phyloP scores from a whole-genome alignment of 2,329 filamentous ascomycete species.

The Aaosphaeria arxii region DNA sequence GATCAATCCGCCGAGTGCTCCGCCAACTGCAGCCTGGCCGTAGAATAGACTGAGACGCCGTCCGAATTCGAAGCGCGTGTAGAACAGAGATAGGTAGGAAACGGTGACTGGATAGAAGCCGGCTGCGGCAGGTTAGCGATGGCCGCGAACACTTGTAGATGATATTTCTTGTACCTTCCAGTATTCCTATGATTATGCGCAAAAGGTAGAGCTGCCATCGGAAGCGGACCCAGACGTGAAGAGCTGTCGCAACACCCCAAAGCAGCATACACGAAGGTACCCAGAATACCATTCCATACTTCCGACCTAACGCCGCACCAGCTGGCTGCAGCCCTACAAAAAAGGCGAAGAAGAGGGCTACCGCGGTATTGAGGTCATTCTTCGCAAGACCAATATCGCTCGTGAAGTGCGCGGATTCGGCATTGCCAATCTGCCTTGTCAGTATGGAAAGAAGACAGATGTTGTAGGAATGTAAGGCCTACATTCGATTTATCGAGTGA shows the following conservation, averaged over 20 bases:
- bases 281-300: constrained; percentile 55
- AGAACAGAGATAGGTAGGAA: constrained; percentile 58
- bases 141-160: constrained; percentile 4
- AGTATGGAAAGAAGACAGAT: neutral
- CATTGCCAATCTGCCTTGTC: constrained; percentile 47
- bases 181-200: constrained; percentile 44
- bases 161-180: constrained; percentile 42
- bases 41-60: constrained; percentile 55
- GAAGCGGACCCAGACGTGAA: constrained; percentile 46
- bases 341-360: constrained; percentile 57
- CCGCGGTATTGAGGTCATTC: constrained; percentile 55
- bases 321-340: constrained; percentile 59
- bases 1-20: constrained; percentile 55
- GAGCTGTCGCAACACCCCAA: constrained; percentile 50
- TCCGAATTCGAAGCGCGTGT: constrained; percentile 57
- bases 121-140: constrained; percentile 27
- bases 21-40: constrained; percentile 55
- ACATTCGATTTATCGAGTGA: constrained; percentile 52
- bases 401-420: constrained; percentile 59
- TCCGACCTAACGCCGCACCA: constrained; percentile 56
- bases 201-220: constrained; percentile 48
- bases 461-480: constrained; percentile 1
- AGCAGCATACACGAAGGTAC: constrained; percentile 57
- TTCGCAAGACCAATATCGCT: constrained; percentile 51
- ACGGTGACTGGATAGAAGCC: constrained; percentile 60